Base-by-base conservation (phyloP, 306 rosid species). In the Vigna hirtella region DNA sequence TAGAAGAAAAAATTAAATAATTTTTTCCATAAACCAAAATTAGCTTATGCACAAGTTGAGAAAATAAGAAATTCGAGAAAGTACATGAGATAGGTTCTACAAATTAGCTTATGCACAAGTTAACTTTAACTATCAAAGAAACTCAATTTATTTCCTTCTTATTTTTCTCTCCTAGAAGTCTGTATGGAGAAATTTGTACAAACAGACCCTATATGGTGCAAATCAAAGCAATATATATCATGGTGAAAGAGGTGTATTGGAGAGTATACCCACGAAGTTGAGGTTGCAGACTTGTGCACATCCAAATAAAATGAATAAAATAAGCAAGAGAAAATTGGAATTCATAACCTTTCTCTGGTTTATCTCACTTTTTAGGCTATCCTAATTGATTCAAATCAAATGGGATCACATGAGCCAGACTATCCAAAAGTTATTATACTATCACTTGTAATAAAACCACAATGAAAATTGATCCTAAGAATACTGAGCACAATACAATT, bases 331-430 rank as follows among this genome's bases (percentile, higher is more conserved):
- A 67, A 43, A 45, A 34, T 56, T 56, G 70, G 7, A 65, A 53
- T 12, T 26, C 49, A 16, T 40, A 17, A 49, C 51, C 38, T 16
- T 32, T 77, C 17, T 22, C 45, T 56, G 69, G 48, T 0, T 67
- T 49, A 38, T 52, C 66, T n/a, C 20, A 15, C 24, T 15, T 30
- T 43, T 32, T 62, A 62, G 24, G 18, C 9, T 32, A 17, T 9
- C 20, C 52, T 53, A 24, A 52, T 36, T 77, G 17, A 66, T 52
- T 34, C 47, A 77, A 77, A 40, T 66, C 57, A 77, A 77, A 38
- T 53, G 34, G 40, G 17, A 66, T 24, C 45, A 11, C 57, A 42
- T 16, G 36, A 0, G 57, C 22, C 34, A 17, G 16, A 45, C 36
- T 74, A 47, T 38, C 63, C 36, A 17, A 14, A 52, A 17, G 77